Percentiles rank a stretch among this genome's conserved stretches.
phyloP scores from a whole-genome alignment of 2,329 filamentous ascomycete species.

The Rhytidhysteron rufulum region DNA sequence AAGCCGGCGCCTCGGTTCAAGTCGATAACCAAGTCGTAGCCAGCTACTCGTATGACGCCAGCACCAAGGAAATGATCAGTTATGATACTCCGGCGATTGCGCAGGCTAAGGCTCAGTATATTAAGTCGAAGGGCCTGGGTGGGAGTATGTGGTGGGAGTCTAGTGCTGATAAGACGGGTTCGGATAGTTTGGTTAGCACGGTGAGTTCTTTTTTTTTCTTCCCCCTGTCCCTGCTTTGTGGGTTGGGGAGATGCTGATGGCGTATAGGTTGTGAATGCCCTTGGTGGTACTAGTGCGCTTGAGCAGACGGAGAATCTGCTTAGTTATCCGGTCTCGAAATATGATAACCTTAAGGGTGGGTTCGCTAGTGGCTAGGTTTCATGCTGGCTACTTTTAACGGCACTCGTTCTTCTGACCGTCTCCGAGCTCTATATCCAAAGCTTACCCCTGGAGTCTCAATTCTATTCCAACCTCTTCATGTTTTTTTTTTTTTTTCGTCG shows the following conservation, averaged over 20 bases:
- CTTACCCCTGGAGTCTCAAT: too few species aligned
- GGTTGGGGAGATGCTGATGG: background rate
- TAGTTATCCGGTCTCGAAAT: constrained; percentile 62
- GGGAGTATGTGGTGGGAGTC: constrained; percentile 39
- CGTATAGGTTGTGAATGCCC: constrained; percentile 44
- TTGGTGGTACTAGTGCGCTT: constrained; percentile 54
- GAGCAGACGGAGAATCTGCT: constrained; percentile 57
- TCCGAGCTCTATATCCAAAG: too few species aligned
- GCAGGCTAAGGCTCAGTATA: constrained; percentile 21
- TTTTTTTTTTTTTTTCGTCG: too few species aligned
- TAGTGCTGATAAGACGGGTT: constrained; percentile 27
- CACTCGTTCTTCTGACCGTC: too few species aligned
- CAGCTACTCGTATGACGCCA: constrained; percentile 28
- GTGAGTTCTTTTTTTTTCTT: constrained; percentile 14
- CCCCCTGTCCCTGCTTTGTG: background rate
- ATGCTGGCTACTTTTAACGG: too few species aligned
- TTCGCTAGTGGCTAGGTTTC: constrained; percentile 19
- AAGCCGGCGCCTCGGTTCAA: constrained; percentile 17
- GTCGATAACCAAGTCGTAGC: constrained; percentile 21
- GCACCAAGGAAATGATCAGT: constrained; percentile 21
- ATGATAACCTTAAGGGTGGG: constrained; percentile 63
- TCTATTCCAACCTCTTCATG: too few species aligned
- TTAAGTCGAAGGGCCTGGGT: constrained; percentile 25
- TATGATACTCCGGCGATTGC: constrained; percentile 34
- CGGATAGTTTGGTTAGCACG: constrained; percentile 27